phyloP scores from a whole-genome alignment of 805 yeast genomes.

The Suhomyces kilbournensis region DNA sequence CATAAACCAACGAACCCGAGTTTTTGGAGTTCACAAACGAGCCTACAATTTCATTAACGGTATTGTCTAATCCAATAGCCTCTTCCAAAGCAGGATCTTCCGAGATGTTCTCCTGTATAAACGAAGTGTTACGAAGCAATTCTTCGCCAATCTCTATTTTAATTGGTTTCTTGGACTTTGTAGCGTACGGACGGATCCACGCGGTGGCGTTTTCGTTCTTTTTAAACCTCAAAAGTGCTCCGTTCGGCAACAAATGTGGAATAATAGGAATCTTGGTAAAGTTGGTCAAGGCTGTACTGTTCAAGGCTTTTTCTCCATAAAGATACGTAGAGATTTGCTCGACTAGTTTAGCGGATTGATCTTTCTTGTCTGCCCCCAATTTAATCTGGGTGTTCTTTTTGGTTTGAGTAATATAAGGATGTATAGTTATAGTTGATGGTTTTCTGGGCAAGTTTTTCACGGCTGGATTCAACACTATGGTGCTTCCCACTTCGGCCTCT shows the following conservation, averaged over 20 bases:
- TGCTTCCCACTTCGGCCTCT: conserved; percentile 47
- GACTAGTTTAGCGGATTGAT: conserved; percentile 15
- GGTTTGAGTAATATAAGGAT: conserved; percentile 51
- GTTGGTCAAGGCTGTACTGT: conserved; percentile 45
- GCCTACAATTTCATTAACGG: conserved; percentile 38
- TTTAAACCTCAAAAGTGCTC: conserved; percentile 57
- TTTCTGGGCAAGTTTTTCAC: conserved; percentile 29
- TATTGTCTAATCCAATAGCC: conserved; percentile 58
- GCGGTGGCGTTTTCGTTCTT: conserved; percentile 38
- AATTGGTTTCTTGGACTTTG: conserved; percentile 24
- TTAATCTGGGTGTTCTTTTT: conserved; percentile 28
- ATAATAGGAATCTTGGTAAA: conserved; percentile 50
- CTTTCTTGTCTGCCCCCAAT: conserved; percentile 29
- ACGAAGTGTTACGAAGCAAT: conserved; percentile 43
- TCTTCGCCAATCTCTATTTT: conserved; percentile 52
- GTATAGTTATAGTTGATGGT: conserved; percentile 45
- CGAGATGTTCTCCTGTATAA: conserved; percentile 17
- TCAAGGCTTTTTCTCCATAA: conserved; percentile 17
- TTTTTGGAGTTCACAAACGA: conserved; percentile 42
- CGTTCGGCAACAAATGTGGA: conserved; percentile 48
- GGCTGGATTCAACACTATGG: conserved; percentile 51
- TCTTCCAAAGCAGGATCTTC: conserved; percentile 7
- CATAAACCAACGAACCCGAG: conserved; percentile 62
- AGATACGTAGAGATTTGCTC: conserved; percentile 18
- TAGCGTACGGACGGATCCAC: conserved; percentile 40